Conservation (phyloP, 225 moss, liverwort and hornwort genomes). For the Rhytidiadelphus loreus region DNA sequence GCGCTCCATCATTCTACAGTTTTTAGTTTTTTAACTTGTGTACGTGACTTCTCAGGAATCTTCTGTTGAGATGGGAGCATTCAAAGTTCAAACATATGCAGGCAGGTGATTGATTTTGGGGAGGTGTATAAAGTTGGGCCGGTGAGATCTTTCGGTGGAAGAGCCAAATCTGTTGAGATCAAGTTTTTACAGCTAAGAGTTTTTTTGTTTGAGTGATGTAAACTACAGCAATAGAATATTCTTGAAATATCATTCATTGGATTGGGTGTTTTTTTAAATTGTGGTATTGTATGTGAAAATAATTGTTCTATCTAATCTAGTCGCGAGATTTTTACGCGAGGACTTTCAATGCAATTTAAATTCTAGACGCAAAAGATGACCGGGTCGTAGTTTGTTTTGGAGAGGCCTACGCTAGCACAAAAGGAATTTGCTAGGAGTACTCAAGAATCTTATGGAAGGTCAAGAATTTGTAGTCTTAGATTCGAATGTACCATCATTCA, state of each 20-base stretch:
- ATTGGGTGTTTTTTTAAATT: not conserved
- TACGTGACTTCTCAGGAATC: not conserved
- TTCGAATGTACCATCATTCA: not conserved
- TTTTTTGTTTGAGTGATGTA: too few relatives aligned
- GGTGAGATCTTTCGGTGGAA: not conserved
- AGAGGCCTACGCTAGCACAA: rapidly evolving
- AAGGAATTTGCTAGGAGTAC: not conserved
- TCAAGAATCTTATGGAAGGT: not conserved
- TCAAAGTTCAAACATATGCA: too few relatives aligned
- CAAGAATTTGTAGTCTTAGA: rapidly evolving
- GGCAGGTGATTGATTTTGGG: not conserved
- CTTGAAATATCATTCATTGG: not conserved
- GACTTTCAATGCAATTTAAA: not conserved
- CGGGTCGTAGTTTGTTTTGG: rapidly evolving
- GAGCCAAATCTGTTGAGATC: not conserved
- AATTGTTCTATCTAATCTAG: too few relatives aligned
- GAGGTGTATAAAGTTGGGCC: not conserved
- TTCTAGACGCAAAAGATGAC: rapidly evolving
- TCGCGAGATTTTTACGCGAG: rapidly evolving
- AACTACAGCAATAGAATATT: not conserved
- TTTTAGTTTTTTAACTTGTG: not conserved
- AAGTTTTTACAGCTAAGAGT: too few relatives aligned
- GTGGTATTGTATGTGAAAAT: not conserved
- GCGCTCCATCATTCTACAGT: not conserved
- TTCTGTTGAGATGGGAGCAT: not conserved